A percentile compares a stretch with the other conserved stretches of the same genome.
These are phyloP conservation scores for Neltuma alba DNA, from an alignment of 306 rosid species.

Conservation along the genomic window DNA sequence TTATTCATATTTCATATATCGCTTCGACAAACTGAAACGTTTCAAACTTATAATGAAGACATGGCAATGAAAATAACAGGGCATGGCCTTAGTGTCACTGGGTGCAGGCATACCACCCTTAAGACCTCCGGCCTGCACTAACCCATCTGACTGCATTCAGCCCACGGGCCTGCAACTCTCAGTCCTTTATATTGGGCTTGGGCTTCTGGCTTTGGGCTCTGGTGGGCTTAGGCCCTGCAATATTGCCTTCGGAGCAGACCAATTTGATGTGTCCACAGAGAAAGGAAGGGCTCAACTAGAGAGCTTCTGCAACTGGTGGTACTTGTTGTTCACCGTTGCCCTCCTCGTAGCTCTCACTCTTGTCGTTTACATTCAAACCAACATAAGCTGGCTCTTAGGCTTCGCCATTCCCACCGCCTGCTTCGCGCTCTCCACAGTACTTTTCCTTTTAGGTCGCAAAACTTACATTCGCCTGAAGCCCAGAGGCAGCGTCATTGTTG, in stretches of 20 bases:
- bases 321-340: constrained; percentile 51
- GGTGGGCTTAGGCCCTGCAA: constrained; percentile 74
- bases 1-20: too few relatives aligned
- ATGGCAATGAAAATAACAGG: constrained; percentile 40
- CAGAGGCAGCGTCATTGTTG: constrained; percentile 48
- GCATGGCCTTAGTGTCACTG: constrained; percentile 52
- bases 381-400: constrained; percentile 61
- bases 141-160: constrained; percentile 39
- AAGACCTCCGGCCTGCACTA: constrained; percentile 50
- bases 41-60: neutral
- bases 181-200: constrained; percentile 50
- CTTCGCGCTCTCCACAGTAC: constrained; percentile 44
- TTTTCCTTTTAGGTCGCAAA: constrained; percentile 46
- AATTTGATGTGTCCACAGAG: constrained; percentile 53
- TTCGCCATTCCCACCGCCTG: constrained; percentile 54
- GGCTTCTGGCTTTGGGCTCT: constrained; percentile 50
- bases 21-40: too few relatives aligned
- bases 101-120: constrained; percentile 48
- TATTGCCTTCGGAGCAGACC: constrained; percentile 79
- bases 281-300: constrained; percentile 58
- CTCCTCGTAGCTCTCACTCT: constrained; percentile 58
- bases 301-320: constrained; percentile 76
- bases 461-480: constrained; percentile 44
- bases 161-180: constrained; percentile 42
- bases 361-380: constrained; percentile 57